phyloP scores from a whole-genome alignment of 2,329 filamentous ascomycete genomes.

The Aotearoamyces nothofagi region DNA sequence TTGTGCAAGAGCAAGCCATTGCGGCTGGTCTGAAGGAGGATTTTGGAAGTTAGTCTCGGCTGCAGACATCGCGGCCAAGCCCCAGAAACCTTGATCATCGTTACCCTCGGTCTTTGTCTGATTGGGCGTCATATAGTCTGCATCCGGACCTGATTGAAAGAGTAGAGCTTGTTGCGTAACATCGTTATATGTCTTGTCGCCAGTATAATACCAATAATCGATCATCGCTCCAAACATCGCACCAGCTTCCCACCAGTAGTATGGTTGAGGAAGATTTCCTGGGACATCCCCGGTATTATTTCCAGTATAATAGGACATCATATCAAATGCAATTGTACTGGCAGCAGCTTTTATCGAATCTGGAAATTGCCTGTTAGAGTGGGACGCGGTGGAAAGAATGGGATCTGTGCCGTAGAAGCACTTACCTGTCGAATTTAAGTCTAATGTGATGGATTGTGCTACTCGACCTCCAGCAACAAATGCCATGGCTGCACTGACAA shows the following conservation, averaged over 20 bases:
- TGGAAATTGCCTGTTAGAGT: conserved; percentile 8
- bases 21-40: conserved; percentile 37
- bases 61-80: conserved; percentile 52
- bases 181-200: conserved; percentile 56
- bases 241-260: conserved; percentile 55
- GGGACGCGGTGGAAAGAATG: too few species aligned
- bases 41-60: conserved; percentile 51
- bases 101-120: conserved; percentile 56
- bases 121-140: conserved; percentile 66
- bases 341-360: conserved; percentile 19
- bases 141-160: conserved; percentile 55
- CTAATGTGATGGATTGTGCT: conserved; percentile 10
- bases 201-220: conserved; percentile 77
- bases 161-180: conserved; percentile 53
- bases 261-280: conserved; percentile 35
- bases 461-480: conserved; percentile 6
- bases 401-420: too few species aligned
- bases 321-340: conserved; percentile 25
- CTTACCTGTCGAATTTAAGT: conserved; percentile 13
- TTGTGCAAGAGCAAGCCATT: conserved; percentile 60
- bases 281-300: conserved; percentile 33
- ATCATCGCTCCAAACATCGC: conserved; percentile 54
- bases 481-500: conserved; percentile 4
- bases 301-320: conserved; percentile 35
- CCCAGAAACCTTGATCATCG: conserved; percentile 67